A percentile compares a stretch with the other conserved stretches of the same genome.
Evolutionary conservation across 2,329 filamentous ascomycete species (phyloP).

Genomic region (Aureobasidium leucospermi): DNA sequence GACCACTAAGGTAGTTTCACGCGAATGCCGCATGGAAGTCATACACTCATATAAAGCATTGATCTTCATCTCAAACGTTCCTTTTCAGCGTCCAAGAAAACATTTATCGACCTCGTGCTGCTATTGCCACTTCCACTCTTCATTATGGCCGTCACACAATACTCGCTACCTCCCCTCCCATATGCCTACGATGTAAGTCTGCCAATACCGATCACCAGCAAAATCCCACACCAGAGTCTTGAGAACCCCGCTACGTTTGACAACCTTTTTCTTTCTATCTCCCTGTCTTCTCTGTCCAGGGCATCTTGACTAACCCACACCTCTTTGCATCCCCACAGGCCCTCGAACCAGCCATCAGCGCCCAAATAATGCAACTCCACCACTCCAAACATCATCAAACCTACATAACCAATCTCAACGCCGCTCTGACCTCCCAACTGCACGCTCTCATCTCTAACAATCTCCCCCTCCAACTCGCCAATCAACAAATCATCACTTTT

Average conservation of each 20-base stretch:
- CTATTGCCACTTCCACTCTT: background rate
- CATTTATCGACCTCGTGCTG: background rate
- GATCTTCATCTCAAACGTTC: too few species aligned
- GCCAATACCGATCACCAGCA: too few species aligned
- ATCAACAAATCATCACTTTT: conserved; percentile 72
- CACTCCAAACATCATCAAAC: conserved; percentile 73
- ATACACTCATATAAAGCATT: too few species aligned
- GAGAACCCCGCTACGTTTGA: too few species aligned
- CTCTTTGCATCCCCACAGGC: conserved; percentile 39
- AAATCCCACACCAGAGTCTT: too few species aligned
- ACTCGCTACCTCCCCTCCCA: conserved; percentile 13
- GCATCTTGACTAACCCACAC: too few species aligned
- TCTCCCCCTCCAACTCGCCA: conserved; percentile 55
- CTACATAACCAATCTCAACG: conserved; percentile 70
- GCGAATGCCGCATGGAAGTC: background rate
- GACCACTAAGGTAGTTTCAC: background rate
- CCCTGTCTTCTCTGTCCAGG: too few species aligned
- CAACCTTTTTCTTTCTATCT: too few species aligned
- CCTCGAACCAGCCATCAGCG: conserved; percentile 65
- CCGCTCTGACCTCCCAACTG: conserved; percentile 51
- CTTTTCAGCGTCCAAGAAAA: too few species aligned
- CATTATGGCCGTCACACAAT: background rate
- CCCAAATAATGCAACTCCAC: conserved; percentile 75
- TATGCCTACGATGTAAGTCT: conserved; percentile 14
- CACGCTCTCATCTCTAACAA: conserved; percentile 44